Evolutionary conservation across 2,329 filamentous ascomycete genomes (phyloP).

Genomic region (Simplicillium aogashimaense): DNA sequence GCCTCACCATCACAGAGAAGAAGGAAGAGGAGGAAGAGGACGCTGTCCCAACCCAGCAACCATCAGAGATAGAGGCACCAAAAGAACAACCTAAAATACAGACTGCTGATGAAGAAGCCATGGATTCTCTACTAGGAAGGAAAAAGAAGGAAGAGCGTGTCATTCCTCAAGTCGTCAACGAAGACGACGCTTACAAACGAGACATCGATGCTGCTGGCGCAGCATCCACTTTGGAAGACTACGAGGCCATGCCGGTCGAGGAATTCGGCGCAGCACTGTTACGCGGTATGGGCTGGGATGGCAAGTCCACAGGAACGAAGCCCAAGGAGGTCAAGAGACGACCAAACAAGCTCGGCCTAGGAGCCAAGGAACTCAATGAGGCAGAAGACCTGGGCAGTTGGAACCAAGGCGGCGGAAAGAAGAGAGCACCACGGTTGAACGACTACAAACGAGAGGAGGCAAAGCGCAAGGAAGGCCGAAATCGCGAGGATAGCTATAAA

Average conservation of each 20-base stretch:
- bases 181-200: slow-evolving; percentile 57
- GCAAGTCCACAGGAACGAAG: slow-evolving; percentile 40
- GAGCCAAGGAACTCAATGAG: slow-evolving; percentile 70
- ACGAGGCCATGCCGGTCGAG: slow-evolving; percentile 82
- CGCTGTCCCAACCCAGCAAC: slow-evolving; percentile 8
- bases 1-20: slow-evolving; percentile 34
- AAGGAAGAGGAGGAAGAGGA: slow-evolving; percentile 44
- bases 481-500: slow-evolving; percentile 36
- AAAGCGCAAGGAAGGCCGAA: slow-evolving; percentile 31
- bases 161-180: slow-evolving; percentile 36
- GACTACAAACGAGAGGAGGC: slow-evolving; percentile 38
- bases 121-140: slow-evolving; percentile 57
- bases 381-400: slow-evolving; percentile 68
- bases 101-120: slow-evolving; percentile 41
- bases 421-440: slow-evolving; percentile 33
- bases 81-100: slow-evolving; percentile 3
- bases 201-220: slow-evolving; percentile 67
- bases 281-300: slow-evolving; percentile 93
- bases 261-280: slow-evolving; percentile 88
- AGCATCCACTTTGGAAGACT: slow-evolving; percentile 69
- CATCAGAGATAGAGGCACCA: slow-evolving; percentile 6
- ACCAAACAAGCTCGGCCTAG: slow-evolving; percentile 76
- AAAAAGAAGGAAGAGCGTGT: slow-evolving; percentile 36
- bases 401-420: slow-evolving; percentile 34
- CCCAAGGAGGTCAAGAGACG: slow-evolving; percentile 59